Conservation (phyloP, 805 yeast genomes). For the Candida ficus region DNA sequence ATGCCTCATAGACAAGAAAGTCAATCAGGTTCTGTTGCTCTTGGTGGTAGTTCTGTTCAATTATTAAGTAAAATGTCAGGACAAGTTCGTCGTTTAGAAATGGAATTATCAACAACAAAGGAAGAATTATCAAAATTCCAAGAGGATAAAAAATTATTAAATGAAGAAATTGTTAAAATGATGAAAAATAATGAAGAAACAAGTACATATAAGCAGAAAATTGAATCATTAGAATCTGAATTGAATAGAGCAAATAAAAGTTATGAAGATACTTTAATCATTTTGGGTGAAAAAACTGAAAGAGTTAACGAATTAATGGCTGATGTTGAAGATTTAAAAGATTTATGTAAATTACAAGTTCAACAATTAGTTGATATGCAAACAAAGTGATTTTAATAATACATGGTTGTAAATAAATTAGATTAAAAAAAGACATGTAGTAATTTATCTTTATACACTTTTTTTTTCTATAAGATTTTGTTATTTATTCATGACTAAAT, state of each 20-base stretch:
- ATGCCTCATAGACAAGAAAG: slow-evolving; percentile 8
- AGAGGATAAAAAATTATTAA: slow-evolving; percentile 58
- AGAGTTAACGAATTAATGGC: slow-evolving; percentile 78
- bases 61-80: slow-evolving; percentile 69
- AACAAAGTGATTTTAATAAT: slow-evolving; percentile 16
- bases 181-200: slow-evolving; percentile 51
- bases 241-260: slow-evolving; percentile 27
- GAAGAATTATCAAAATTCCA: slow-evolving; percentile 55
- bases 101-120: slow-evolving; percentile 60
- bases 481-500: too few relatives aligned
- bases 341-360: slow-evolving; percentile 75
- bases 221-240: slow-evolving; percentile 35
- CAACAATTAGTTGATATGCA: slow-evolving; percentile 77
- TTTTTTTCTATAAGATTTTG: too few relatives aligned
- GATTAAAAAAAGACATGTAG: too few relatives aligned
- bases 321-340: slow-evolving; percentile 86
- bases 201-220: slow-evolving; percentile 28
- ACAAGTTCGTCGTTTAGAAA: slow-evolving; percentile 73
- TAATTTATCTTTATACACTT: too few relatives aligned
- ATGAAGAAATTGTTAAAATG: slow-evolving; percentile 58
- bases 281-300: slow-evolving; percentile 86
- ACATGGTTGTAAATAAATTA: neutral
- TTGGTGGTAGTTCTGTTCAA: slow-evolving; percentile 44
- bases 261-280: slow-evolving; percentile 55
- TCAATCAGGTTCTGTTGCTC: slow-evolving; percentile 10